Evolutionary conservation across 2,329 filamentous ascomycete genomes (phyloP), one percentile per base, ranked within the genome.

Genomic region (Elsinoe fawcettii): DNA sequence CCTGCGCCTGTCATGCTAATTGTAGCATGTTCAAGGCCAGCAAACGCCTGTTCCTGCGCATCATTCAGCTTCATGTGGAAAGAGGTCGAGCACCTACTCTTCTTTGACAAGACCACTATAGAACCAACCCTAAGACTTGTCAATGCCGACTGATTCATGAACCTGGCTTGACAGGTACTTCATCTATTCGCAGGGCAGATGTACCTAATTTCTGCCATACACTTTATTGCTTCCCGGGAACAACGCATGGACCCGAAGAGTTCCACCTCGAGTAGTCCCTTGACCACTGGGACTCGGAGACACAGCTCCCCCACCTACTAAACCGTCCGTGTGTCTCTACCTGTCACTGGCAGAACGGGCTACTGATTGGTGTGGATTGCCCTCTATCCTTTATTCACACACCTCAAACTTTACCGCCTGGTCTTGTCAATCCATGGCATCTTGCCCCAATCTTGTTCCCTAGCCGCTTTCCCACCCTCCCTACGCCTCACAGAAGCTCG

Each of bases 321-420:
- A 22, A 53, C 49, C 49, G 49, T 36, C 49, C 49, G 49, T 53
- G 49, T 53, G 25, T 53, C 49, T 53, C 32, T 53, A 16, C 49
- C 49, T 53, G 49, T 36, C 49, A 39, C 49, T 51, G 25, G 46
- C 46, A 22, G 46, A 53, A 36, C 49, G 16, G 11, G 8, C 30
- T 22, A 2, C 16, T 25, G 49, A 53, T 53, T 53, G 49, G 49
- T 39, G 49, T 53, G 49, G 25, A 51, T 18, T 34, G 23, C 12
- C 46, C 25, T 32, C 46, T 32, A 32, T 32, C 25, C 46, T 51
- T 20, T 51, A 53, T 23, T 23, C 25, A 22, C 49, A 39, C 49
- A 39, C 49, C 49, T 36, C 30, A 53, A 53, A 53, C 49, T 36
- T 53, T 53, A 53, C 32, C 49, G 49, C 39, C 49, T 23, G 27